Conservation (phyloP, 331 rosid species). For the Acacia concinna region DNA sequence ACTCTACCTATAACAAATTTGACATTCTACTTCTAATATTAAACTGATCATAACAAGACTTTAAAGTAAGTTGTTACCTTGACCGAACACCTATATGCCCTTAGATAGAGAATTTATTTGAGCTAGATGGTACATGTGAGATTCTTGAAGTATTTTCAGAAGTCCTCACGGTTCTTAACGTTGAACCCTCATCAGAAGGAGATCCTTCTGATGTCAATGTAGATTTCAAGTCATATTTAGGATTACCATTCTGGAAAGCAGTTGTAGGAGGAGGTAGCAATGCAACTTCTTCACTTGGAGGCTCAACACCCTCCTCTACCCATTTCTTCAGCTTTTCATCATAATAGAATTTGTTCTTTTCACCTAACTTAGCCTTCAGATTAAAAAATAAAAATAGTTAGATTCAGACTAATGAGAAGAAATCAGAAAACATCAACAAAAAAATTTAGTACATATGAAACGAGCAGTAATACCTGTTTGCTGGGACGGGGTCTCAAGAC, state of each 20-base stretch:
- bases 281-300: slow-evolving; percentile 78
- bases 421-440: background rate
- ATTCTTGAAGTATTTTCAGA: slow-evolving; percentile 65
- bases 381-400: slow-evolving; percentile 29
- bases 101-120: slow-evolving; percentile 83
- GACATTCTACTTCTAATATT: slow-evolving; percentile 5
- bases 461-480: slow-evolving; percentile 56
- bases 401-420: slow-evolving; percentile 15
- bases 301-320: slow-evolving; percentile 86
- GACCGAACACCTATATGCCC: slow-evolving; percentile 80
- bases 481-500: slow-evolving; percentile 76
- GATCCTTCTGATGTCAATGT: slow-evolving; percentile 58
- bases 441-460: slow-evolving; percentile 10
- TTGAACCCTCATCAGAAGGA: slow-evolving; percentile 42
- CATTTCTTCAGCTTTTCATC: slow-evolving; percentile 91
- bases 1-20: background rate
- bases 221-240: slow-evolving; percentile 76
- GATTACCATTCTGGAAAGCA: slow-evolving; percentile 68
- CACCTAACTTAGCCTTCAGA: slow-evolving; percentile 88
- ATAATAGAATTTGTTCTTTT: slow-evolving; percentile 81
- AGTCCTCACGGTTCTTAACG: slow-evolving; percentile 39
- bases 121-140: slow-evolving; percentile 77
- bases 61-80: slow-evolving; percentile 49
- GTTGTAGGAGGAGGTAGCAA: slow-evolving; percentile 83
- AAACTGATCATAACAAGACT: background rate